phyloP scores from a whole-genome alignment of 2,329 filamentous ascomycete species.

The Pestalotiopsis sp. region DNA sequence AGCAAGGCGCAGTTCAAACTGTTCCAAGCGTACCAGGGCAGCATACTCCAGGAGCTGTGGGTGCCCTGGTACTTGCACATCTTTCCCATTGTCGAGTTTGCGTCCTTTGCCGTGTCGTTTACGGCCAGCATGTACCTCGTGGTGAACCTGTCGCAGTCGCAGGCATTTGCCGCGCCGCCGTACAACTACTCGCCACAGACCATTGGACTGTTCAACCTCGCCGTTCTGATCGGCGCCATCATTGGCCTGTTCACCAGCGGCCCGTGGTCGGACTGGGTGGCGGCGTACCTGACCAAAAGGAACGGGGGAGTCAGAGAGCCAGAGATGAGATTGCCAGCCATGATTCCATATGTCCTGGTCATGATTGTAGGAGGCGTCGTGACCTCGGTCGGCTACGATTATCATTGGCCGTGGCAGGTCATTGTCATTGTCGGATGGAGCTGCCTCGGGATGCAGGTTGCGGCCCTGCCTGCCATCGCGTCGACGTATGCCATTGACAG shows the following conservation, averaged over 20 bases:
- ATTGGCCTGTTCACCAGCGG: constrained; percentile 45
- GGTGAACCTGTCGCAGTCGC: constrained; percentile 11
- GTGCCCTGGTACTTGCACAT: constrained; percentile 63
- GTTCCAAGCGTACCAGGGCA: constrained; percentile 50
- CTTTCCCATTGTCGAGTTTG: constrained; percentile 52
- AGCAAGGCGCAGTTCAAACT: constrained; percentile 56
- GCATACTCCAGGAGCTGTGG: constrained; percentile 57
- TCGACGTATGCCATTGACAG: constrained; percentile 64
- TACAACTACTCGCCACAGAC: constrained; percentile 19
- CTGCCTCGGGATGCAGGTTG: constrained; percentile 33
- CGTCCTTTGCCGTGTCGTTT: constrained; percentile 10
- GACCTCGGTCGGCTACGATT: constrained; percentile 48
- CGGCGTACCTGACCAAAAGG: constrained; percentile 37
- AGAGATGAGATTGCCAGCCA: constrained; percentile 48
- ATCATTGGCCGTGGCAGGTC: constrained; percentile 49
- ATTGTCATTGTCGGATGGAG: constrained; percentile 52
- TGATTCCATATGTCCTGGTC: constrained; percentile 46
- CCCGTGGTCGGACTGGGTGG: constrained; percentile 46
- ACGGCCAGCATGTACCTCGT: constrained; percentile 9
- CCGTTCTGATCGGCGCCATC: constrained; percentile 42
- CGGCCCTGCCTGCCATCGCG: constrained; percentile 59
- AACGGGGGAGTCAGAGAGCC: constrained; percentile 50
- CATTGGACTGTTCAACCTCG: constrained; percentile 53
- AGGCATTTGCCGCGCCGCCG: constrained; percentile 41
- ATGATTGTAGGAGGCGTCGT: constrained; percentile 49